Percentiles rank a stretch among this genome's conserved stretches.
Conservation (phyloP, 2,329 filamentous ascomycete species). For the Magnaporthiopsis incrustans region DNA sequence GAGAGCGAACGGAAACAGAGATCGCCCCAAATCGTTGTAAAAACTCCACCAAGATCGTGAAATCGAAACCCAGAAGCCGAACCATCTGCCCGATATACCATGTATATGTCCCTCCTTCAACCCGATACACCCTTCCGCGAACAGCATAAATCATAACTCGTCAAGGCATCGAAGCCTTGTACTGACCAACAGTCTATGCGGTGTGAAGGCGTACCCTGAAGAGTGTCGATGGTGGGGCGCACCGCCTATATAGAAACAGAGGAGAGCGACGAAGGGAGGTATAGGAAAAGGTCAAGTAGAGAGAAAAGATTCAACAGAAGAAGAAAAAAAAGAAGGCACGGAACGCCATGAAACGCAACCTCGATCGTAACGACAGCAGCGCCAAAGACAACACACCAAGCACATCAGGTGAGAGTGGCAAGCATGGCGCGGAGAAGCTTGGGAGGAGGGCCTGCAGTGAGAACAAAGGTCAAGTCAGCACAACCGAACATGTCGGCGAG, state of each 20-base stretch:
- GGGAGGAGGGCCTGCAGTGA: conserved; percentile 1
- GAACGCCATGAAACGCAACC: not conserved
- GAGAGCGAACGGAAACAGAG: not conserved
- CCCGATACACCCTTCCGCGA: no score
- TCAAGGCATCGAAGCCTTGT: not conserved
- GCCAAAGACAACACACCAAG: not conserved
- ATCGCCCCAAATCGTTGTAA: not conserved
- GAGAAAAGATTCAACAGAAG: not conserved
- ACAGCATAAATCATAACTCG: no score
- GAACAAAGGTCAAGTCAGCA: not conserved
- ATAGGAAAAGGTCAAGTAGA: not conserved
- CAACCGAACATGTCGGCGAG: not conserved
- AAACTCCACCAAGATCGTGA: not conserved
- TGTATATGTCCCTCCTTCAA: not conserved
- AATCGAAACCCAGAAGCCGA: not conserved
- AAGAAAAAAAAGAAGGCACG: not conserved
- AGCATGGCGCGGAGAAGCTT: conserved; percentile 4
- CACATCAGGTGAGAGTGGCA: conserved; percentile 1
- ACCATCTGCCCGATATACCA: not conserved
- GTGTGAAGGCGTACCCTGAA: not conserved
- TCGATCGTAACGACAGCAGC: no score
- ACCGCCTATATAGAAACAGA: not conserved
- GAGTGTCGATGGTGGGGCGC: not conserved
- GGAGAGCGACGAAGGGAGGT: not conserved
- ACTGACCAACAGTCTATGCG: not conserved